Conservation (phyloP, 2,329 filamentous ascomycete species). For the Beauveria asiatica region DNA sequence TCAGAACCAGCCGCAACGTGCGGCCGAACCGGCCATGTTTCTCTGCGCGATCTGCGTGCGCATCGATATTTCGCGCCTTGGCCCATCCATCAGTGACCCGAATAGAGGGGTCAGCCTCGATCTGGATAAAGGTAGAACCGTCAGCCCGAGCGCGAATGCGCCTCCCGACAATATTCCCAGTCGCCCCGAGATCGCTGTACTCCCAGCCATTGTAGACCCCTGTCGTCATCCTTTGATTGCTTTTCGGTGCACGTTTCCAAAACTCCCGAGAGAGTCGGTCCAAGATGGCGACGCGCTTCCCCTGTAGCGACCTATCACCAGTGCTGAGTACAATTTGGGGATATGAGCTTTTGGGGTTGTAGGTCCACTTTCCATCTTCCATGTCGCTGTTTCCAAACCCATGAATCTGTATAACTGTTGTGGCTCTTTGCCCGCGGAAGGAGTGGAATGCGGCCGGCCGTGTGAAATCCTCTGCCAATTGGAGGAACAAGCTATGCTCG, state of each 20-base stretch:
- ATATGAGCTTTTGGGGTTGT: constrained; percentile 4
- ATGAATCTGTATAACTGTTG: not conserved
- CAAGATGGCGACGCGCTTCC: constrained; percentile 1
- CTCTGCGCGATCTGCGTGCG: not conserved
- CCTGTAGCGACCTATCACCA: not conserved
- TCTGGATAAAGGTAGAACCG: constrained; percentile 1
- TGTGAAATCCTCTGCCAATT: constrained; percentile 1
- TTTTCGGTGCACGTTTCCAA: not conserved
- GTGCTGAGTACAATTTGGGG: constrained; percentile 5
- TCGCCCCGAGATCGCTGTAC: constrained; percentile 4
- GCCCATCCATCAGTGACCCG: constrained; percentile 3
- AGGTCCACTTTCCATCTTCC: not conserved
- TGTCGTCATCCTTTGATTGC: constrained; percentile 2
- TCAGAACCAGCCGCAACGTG: not conserved
- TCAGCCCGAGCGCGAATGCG: not conserved
- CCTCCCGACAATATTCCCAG: not conserved
- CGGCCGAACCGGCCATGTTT: not conserved
- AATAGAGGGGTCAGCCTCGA: constrained; percentile 3
- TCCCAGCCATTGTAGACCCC: constrained; percentile 4
- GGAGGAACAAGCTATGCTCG: constrained; percentile 7
- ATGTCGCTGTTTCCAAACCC: constrained; percentile 6
- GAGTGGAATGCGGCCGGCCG: not conserved
- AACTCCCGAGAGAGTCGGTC: constrained; percentile 2
- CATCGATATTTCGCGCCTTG: not conserved
- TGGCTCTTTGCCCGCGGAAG: not conserved